phyloP scores from a whole-genome alignment of 148 eudicot species.

The Rhododendron griersonianum region DNA sequence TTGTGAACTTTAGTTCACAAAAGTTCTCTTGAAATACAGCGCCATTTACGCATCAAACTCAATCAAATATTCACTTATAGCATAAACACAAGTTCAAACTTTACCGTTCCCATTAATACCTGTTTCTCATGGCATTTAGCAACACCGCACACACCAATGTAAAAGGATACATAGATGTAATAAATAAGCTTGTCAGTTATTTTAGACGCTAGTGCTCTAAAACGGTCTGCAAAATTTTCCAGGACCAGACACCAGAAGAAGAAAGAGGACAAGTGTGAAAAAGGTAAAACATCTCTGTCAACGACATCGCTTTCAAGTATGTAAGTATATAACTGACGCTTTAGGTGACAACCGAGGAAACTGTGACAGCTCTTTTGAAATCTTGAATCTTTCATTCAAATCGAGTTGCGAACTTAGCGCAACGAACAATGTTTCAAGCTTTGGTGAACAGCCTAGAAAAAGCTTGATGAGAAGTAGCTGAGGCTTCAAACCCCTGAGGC shows the following conservation, averaged over 20 bases:
- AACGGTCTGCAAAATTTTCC: too few relatives aligned
- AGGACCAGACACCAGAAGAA: too few relatives aligned
- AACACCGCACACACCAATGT: background rate
- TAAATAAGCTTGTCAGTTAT: too few relatives aligned
- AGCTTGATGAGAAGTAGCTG: background rate
- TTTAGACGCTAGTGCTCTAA: too few relatives aligned
- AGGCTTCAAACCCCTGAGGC: background rate
- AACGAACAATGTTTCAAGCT: background rate
- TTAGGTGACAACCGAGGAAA: background rate
- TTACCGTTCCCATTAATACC: background rate
- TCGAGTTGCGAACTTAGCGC: background rate
- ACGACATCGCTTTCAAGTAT: background rate
- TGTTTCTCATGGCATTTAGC: too few relatives aligned
- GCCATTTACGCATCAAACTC: background rate
- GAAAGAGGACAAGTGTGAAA: too few relatives aligned
- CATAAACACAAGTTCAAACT: background rate
- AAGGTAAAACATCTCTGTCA: too few relatives aligned
- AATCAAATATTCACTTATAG: background rate
- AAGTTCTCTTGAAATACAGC: background rate
- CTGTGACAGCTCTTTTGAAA: background rate
- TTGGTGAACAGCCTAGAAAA: background rate
- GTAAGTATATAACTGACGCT: background rate
- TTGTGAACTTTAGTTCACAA: background rate
- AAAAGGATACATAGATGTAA: too few relatives aligned
- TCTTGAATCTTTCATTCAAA: background rate